These are phyloP conservation scores for Pseudocercospora eumusae DNA, from an alignment of 2,329 filamentous ascomycete genomes.

Conservation along the genomic window DNA sequence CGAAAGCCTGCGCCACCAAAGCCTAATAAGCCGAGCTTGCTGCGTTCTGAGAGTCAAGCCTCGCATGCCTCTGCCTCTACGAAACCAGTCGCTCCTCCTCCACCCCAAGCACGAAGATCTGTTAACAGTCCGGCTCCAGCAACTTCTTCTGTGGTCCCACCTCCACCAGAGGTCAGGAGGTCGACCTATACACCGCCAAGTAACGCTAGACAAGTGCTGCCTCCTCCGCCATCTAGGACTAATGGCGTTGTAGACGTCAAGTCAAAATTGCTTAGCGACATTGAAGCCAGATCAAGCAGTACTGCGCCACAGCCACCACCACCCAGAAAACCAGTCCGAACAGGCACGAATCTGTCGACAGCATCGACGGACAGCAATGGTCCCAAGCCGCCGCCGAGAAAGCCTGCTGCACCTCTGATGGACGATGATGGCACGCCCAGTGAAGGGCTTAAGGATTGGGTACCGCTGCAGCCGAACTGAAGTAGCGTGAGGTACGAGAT, in stretches of 20 bases:
- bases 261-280: background rate
- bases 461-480: constrained; percentile 34
- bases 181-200: constrained; percentile 7
- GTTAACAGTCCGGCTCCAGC: constrained; percentile 15
- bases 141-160: constrained; percentile 11
- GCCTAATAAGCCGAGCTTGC: constrained; percentile 39
- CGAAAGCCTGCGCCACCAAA: constrained; percentile 42
- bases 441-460: constrained; percentile 36
- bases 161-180: constrained; percentile 28
- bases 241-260: constrained; percentile 13
- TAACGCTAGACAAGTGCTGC: constrained; percentile 15
- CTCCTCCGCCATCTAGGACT: constrained; percentile 20
- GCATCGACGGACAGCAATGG: constrained; percentile 9
- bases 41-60: constrained; percentile 33
- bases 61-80: constrained; percentile 25
- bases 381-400: constrained; percentile 33
- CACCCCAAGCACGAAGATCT: constrained; percentile 28
- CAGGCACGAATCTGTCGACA: constrained; percentile 13
- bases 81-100: constrained; percentile 27
- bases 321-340: constrained; percentile 24
- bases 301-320: constrained; percentile 27
- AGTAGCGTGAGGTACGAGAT: constrained; percentile 4
- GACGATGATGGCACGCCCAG: constrained; percentile 32
- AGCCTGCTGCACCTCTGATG: constrained; percentile 33
- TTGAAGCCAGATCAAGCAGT: constrained; percentile 9